Conservation (phyloP, 2,329 filamentous ascomycete species). For the Cryphonectria naterciae region DNA sequence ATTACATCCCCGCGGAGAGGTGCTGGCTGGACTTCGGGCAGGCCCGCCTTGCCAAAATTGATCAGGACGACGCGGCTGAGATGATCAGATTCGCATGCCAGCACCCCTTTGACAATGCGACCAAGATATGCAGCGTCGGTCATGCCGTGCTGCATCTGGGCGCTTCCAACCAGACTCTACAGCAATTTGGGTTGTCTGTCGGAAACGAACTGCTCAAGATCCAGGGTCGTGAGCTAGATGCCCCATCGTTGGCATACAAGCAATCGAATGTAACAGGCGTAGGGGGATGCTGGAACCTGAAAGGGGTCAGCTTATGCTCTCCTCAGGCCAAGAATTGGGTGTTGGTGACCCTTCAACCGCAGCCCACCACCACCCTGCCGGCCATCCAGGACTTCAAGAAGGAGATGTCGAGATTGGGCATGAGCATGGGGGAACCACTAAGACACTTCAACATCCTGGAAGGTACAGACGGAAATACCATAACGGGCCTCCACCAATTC, state of each 20-base stretch:
- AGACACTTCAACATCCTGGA: background rate
- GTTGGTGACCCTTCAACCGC: background rate
- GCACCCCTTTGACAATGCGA: conserved; percentile 68
- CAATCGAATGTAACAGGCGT: background rate
- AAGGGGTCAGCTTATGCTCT: background rate
- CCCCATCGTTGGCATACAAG: background rate
- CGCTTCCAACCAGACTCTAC: background rate
- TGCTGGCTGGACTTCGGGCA: conserved; percentile 69
- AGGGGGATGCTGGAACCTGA: background rate
- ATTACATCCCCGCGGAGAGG: conserved; percentile 69
- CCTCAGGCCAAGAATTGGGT: background rate
- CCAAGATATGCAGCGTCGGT: conserved; percentile 56
- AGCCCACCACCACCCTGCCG: background rate
- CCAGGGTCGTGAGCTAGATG: conserved; percentile 54
- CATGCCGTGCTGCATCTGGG: background rate
- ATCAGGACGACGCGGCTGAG: conserved; percentile 60
- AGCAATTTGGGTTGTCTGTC: conserved; percentile 66
- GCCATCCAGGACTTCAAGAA: background rate
- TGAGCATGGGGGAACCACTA: background rate
- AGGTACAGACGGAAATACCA: conserved; percentile 51
- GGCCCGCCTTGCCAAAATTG: conserved; percentile 62
- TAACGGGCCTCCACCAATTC: background rate
- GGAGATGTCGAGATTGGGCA: background rate
- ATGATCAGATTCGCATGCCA: conserved; percentile 77
- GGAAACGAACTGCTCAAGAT: conserved; percentile 70